Conservation (phyloP, 371 early-diverging fungal genomes). For the Quaeritorhiza haematococci region DNA sequence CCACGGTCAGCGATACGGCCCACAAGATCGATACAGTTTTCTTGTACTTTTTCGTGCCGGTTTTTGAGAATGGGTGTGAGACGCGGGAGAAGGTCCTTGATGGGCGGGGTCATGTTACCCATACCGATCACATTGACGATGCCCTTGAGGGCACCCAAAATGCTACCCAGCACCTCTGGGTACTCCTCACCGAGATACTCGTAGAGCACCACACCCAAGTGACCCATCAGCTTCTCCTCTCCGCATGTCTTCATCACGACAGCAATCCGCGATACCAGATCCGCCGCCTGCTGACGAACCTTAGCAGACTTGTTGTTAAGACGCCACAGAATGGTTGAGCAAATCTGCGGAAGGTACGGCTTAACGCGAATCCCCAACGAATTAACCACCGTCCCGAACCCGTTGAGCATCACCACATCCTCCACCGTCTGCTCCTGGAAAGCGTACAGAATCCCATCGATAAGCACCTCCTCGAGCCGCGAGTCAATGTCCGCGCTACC, state of each 20-base stretch:
- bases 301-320: slow-evolving; percentile 94
- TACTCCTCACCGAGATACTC: slow-evolving; percentile 98
- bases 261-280: slow-evolving; percentile 88
- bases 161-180: slow-evolving; percentile 94
- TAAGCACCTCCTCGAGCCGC: slow-evolving; percentile 82
- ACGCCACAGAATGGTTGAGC: slow-evolving; percentile 91
- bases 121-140: slow-evolving; percentile 97
- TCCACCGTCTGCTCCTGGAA: slow-evolving; percentile 94
- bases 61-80: slow-evolving; percentile 95
- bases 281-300: slow-evolving; percentile 96
- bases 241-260: slow-evolving; percentile 90
- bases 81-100: slow-evolving; percentile 92
- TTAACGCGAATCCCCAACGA: slow-evolving; percentile 83
- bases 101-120: slow-evolving; percentile 95
- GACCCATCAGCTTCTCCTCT: slow-evolving; percentile 89
- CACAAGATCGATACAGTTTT: slow-evolving; percentile 86
- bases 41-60: slow-evolving; percentile 96
- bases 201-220: slow-evolving; percentile 86
- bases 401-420: slow-evolving; percentile 88
- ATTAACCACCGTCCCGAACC: slow-evolving; percentile 90
- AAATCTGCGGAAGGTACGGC: slow-evolving; percentile 89
- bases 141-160: slow-evolving; percentile 82
- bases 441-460: slow-evolving; percentile 93
- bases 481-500: slow-evolving; percentile 90
- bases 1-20: slow-evolving; percentile 97